Conservation (phyloP, 2,329 filamentous ascomycete species). For the Alternaria alternata region DNA sequence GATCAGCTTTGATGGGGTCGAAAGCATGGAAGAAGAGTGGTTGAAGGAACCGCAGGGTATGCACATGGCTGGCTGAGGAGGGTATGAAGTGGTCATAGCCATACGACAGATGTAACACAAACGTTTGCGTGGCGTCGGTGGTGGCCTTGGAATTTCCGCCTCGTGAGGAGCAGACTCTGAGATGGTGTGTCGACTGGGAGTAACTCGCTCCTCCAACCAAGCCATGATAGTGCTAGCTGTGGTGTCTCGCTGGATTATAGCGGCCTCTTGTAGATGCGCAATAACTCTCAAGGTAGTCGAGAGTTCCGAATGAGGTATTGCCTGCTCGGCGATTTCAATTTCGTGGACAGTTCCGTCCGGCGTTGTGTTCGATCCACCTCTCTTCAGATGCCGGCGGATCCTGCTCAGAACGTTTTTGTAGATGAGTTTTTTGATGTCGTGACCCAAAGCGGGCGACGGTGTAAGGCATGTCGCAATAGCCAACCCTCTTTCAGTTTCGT, state of each 20-base stretch:
- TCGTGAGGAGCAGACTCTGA: not conserved
- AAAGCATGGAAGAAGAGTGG: slow-evolving; percentile 12
- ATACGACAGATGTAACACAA: slow-evolving; percentile 19
- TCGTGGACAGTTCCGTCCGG: not conserved
- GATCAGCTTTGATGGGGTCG: slow-evolving; percentile 8
- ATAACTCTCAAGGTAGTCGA: slow-evolving; percentile 11
- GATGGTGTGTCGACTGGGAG: not conserved
- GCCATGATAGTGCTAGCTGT: slow-evolving; percentile 1
- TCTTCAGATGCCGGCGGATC: not conserved
- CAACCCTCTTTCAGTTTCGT: not conserved
- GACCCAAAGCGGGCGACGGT: not conserved
- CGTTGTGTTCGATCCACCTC: not conserved
- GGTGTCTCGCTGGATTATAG: slow-evolving; percentile 8
- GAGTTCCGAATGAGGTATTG: slow-evolving; percentile 10
- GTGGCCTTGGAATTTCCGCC: slow-evolving; percentile 2
- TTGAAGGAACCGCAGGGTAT: slow-evolving; percentile 20
- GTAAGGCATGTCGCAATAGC: slow-evolving; percentile 3
- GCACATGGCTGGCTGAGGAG: slow-evolving; percentile 15
- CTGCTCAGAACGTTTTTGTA: slow-evolving; percentile 1
- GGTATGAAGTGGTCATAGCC: slow-evolving; percentile 3
- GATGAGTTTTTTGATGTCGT: slow-evolving; percentile 7
- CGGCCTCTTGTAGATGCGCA: slow-evolving; percentile 8
- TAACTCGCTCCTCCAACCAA: slow-evolving; percentile 3
- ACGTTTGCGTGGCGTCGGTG: slow-evolving; percentile 10
- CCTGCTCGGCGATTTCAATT: not conserved